Evolutionary conservation across 164 flowering plant species (phyloP).

Genomic region (Annona squamosa): DNA sequence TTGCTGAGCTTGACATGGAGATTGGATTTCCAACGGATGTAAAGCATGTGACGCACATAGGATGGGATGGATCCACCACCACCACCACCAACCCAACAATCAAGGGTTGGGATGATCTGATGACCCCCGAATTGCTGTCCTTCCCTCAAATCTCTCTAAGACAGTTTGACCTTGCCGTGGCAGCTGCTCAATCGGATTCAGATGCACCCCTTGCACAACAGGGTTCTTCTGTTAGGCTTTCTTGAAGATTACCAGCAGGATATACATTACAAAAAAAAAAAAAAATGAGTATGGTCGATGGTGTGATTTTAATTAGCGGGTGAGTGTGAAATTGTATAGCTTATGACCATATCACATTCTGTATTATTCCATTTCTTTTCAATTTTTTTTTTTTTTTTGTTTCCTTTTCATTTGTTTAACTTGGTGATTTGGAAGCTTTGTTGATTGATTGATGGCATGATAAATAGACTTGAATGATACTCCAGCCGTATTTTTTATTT

Average conservation of each 20-base stretch:
- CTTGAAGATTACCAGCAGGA: neutral
- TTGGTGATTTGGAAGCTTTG: too few relatives aligned
- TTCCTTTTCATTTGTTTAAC: too few relatives aligned
- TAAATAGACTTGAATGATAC: too few relatives aligned
- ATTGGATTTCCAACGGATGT: constrained; percentile 86
- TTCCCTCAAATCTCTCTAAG: constrained; percentile 31
- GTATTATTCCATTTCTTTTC: too few relatives aligned
- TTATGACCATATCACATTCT: too few relatives aligned
- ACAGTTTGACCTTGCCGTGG: constrained; percentile 51
- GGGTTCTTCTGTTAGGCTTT: constrained; percentile 9
- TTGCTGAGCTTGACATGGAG: constrained; percentile 47
- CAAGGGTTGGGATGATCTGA: constrained; percentile 43
- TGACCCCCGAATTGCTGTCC: constrained; percentile 30
- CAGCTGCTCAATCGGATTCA: constrained; percentile 27
- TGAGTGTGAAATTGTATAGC: too few relatives aligned
- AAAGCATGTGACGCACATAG: constrained; percentile 85
- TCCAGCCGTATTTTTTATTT: too few relatives aligned
- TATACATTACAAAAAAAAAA: too few relatives aligned
- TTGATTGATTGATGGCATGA: too few relatives aligned
- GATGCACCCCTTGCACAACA: constrained; percentile 14
- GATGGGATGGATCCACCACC: constrained; percentile 45
- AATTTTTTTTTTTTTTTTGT: too few relatives aligned
- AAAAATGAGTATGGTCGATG: too few relatives aligned
- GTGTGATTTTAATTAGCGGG: too few relatives aligned
- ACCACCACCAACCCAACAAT: constrained; percentile 21